Base-by-base conservation (phyloP, 169 alveolate species). In the Cryptosporidium parvum region DNA sequence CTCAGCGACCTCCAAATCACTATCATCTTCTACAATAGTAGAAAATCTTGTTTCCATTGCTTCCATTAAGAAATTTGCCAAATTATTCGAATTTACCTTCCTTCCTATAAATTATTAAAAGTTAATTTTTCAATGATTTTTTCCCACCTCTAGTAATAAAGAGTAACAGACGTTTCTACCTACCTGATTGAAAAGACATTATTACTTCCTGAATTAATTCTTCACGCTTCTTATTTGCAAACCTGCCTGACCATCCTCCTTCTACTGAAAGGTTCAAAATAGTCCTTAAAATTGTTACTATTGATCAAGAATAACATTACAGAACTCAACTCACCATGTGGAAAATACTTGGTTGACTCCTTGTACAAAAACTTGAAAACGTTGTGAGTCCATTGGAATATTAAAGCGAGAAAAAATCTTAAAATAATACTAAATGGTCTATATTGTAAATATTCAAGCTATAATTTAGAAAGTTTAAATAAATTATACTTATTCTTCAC, bases 191-290 rank as follows among this genome's bases (percentile, higher is more conserved):
- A 80, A 80, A 80, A 44, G 59, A 10, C 73, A 65, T n/a, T 16
- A 80, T 37, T 18, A 80, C 89, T 39, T 80, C 89, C 21, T 80
- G 45, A 21, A 80, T 44, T n/a, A 80, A 53, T 42, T 80, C 89
- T 7, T 65, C 80, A 9, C 45, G 37, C 33, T 80, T 80, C 52
- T 80, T 80, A 14, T 16, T 4, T 14, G 80, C 72, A 62, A 80
- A 80, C 35, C 89, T 80, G 7, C 89, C 89, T 9, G 89, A 59
- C 89, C 89, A 80, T 0, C 89, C 89, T 23, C 53, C 70, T 42
- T 80, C 89, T 39, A 80, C 89, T 1, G 89, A 58, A 9, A 80
- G 51, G 3, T 65, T 80, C 70, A 80, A 65, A 18, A 65, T 29
- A n/a, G 89, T 80, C 89, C 89, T 80, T n/a, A 23, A 73, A 73